Base-by-base conservation (phyloP, 139 green algal species). In the Tetradesmus obliquus region DNA sequence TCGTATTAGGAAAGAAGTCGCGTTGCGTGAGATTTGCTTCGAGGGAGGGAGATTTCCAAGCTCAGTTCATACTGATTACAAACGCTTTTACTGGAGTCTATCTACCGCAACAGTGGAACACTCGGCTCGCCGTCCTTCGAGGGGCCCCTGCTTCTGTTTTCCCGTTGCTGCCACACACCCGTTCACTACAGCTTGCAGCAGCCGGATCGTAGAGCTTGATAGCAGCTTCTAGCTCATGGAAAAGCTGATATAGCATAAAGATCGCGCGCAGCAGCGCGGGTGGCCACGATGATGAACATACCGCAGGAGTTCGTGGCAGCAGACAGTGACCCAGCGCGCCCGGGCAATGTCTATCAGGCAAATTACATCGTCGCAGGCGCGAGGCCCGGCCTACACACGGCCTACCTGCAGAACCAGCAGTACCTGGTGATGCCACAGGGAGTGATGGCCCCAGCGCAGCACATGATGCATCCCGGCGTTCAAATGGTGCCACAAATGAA, bases 401-500 rank as follows among this genome's bases (percentile, higher is more conserved):
- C 57, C 3, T 79, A 55, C 72, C 3, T 88, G 15, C 55, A 88
- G 7, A 88, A 79, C 24, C 84, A 53, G 57, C 85, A 89, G 85
- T 82, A 53, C 76, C 24, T 82, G 20, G 19, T 66, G 15, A 66
- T 82, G 32, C 85, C 62, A 17, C 24, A 51, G 24, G 76, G 24
- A 13, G 7, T 82, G 85, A 17, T 62, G 20, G 62, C 66, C 53
- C 45, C 85, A 20, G 22, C 45, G 32, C 85, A 81, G 45, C 85
- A 82, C 5, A n/a, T 53, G 24, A 17, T 66, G 45, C 85, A 66
- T 12, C 62, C 55, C 10, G 17, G 32, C 32, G 55, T 82, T 7
- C 45, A 60, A 5, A 62, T 89, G 20, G 53, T 89, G 51, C 85
- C 62, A 2, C 62, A 60, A 2, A 82, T 89, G 85, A 89, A 89